These are phyloP conservation scores for Phialophora chinensis DNA, from an alignment of 2,329 filamentous ascomycete genomes.

Conservation along the genomic window DNA sequence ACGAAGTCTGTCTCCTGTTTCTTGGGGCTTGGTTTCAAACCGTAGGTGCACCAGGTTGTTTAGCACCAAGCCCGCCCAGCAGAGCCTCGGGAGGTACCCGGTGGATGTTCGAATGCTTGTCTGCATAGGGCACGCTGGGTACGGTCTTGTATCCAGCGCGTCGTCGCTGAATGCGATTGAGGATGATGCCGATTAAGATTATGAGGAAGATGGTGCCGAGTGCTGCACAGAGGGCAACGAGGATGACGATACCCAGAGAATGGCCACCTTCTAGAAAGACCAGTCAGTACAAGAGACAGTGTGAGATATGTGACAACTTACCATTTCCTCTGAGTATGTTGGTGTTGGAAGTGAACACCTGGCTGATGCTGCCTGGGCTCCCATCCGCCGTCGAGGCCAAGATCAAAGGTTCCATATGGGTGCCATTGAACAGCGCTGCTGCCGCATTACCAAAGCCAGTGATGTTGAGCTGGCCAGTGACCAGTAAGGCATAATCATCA, in stretches of 20 bases:
- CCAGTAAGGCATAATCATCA: slow-evolving; percentile 72
- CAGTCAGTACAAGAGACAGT: slow-evolving; percentile 13
- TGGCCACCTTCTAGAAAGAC: slow-evolving; percentile 44
- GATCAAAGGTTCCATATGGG: slow-evolving; percentile 75
- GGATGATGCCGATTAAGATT: slow-evolving; percentile 53
- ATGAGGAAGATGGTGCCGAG: slow-evolving; percentile 57
- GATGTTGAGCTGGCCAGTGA: slow-evolving; percentile 82
- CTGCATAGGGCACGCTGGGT: slow-evolving; percentile 52
- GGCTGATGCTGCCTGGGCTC: slow-evolving; percentile 74
- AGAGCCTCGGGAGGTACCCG: slow-evolving; percentile 56
- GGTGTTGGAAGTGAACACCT: slow-evolving; percentile 81
- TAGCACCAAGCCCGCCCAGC: slow-evolving; percentile 41
- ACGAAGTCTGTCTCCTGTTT: neutral
- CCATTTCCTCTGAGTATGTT: slow-evolving; percentile 72
- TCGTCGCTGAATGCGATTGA: slow-evolving; percentile 55
- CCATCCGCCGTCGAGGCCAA: slow-evolving; percentile 73
- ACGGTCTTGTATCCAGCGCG: slow-evolving; percentile 55
- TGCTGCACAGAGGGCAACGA: slow-evolving; percentile 55
- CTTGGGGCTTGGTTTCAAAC: slow-evolving; percentile 21
- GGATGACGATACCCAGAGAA: slow-evolving; percentile 53
- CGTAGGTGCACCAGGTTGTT: slow-evolving; percentile 26
- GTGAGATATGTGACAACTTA: slow-evolving; percentile 52
- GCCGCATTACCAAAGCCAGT: slow-evolving; percentile 80
- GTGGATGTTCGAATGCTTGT: slow-evolving; percentile 54
- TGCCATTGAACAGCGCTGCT: slow-evolving; percentile 87